Conservation (phyloP, 768 basidiomycete species). For the Hortiboletus campestris region DNA sequence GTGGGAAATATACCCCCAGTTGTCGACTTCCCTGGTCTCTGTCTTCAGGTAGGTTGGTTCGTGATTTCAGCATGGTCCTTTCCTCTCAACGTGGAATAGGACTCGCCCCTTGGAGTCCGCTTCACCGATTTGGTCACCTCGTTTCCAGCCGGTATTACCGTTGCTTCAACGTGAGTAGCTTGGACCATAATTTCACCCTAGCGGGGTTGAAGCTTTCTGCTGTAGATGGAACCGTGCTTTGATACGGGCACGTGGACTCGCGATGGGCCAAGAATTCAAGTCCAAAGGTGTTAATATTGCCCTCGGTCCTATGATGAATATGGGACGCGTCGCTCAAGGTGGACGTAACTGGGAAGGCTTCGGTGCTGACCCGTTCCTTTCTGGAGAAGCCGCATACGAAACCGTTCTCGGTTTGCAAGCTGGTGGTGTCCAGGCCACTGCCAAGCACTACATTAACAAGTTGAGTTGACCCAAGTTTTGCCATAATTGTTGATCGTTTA, state of each 20-base stretch:
- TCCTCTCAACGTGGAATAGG: slow-evolving; percentile 34
- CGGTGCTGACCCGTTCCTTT: slow-evolving; percentile 83
- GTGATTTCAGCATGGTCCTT: not conserved
- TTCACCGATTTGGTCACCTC: slow-evolving; percentile 68
- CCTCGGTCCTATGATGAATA: slow-evolving; percentile 83
- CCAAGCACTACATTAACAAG: slow-evolving; percentile 80
- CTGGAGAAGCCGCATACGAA: slow-evolving; percentile 74
- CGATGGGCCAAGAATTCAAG: slow-evolving; percentile 80
- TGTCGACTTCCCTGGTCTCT: slow-evolving; percentile 61
- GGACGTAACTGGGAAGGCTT: slow-evolving; percentile 97
- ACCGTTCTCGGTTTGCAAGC: slow-evolving; percentile 81
- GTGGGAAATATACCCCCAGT: slow-evolving; percentile 66
- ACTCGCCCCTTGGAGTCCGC: slow-evolving; percentile 79
- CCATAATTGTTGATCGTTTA: not conserved
- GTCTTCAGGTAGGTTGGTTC: slow-evolving; percentile 52
- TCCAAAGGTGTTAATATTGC: slow-evolving; percentile 84
- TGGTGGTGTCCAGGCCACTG: slow-evolving; percentile 83
- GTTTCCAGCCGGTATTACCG: slow-evolving; percentile 84
- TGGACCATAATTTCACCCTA: not conserved
- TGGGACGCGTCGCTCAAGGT: slow-evolving; percentile 73
- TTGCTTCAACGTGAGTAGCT: slow-evolving; percentile 68
- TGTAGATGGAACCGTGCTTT: slow-evolving; percentile 71
- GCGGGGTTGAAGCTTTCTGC: not conserved
- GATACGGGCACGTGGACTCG: slow-evolving; percentile 71
- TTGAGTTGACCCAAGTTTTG: slow-evolving; percentile 32